These are phyloP conservation scores for Trypanosoma mega DNA, from an alignment of 208 protist species.

Conservation along the genomic window DNA sequence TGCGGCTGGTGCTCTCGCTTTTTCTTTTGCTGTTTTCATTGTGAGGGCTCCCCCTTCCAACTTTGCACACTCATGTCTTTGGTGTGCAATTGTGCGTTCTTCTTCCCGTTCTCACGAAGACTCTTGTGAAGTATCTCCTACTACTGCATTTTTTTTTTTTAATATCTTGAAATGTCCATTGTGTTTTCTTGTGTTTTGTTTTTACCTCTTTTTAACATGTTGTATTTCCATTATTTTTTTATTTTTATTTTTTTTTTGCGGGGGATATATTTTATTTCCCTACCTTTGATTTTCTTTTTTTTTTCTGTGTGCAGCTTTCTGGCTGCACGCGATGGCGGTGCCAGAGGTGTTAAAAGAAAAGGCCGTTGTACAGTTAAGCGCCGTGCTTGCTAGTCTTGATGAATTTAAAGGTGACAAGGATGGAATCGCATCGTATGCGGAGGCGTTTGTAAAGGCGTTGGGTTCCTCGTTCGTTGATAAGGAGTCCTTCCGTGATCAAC, in stretches of 20 bases:
- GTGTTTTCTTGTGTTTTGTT: too few relatives aligned
- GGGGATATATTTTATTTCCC: not conserved
- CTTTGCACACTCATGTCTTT: too few relatives aligned
- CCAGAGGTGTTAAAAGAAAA: conserved; percentile 15
- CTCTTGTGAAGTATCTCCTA: too few relatives aligned
- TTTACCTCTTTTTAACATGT: too few relatives aligned
- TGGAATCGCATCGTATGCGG: conserved; percentile 41
- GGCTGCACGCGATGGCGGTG: conserved; percentile 12
- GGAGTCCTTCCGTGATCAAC: conserved; percentile 72
- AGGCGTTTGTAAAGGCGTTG: conserved; percentile 40
- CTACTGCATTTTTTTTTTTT: too few relatives aligned
- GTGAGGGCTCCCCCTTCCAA: too few relatives aligned
- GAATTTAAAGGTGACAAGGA: conserved; percentile 56
- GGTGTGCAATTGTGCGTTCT: too few relatives aligned
- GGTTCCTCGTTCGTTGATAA: conserved; percentile 26
- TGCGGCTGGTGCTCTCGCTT: too few relatives aligned
- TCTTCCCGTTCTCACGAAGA: too few relatives aligned
- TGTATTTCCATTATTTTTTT: not conserved
- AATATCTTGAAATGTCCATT: too few relatives aligned
- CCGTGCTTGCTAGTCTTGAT: conserved; percentile 36
- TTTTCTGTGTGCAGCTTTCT: not conserved
- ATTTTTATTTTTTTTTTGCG: conserved; percentile 4
- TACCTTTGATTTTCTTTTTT: not conserved
- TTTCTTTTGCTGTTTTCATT: too few relatives aligned
- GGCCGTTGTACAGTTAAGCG: conserved; percentile 37